phyloP scores from a whole-genome alignment of 2,329 filamentous ascomycete genomes.

The Diaporthe velutina region DNA sequence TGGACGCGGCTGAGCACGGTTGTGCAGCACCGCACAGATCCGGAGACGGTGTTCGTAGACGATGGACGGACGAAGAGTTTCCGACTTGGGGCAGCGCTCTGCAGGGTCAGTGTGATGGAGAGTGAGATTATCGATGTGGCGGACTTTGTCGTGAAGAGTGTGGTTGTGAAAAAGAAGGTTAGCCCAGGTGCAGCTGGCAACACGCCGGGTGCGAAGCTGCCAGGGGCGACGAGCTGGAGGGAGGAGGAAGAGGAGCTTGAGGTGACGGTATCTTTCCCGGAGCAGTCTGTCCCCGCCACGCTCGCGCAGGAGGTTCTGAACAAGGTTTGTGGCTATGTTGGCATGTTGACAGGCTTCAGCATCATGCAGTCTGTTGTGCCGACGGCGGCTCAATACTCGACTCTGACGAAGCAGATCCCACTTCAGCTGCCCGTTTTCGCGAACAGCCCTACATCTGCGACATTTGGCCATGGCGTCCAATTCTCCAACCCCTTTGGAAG shows the following conservation, averaged over 20 bases:
- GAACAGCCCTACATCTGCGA: slow-evolving; percentile 6
- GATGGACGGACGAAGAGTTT: slow-evolving; percentile 53
- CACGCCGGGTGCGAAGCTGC: not conserved
- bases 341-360: slow-evolving; percentile 59
- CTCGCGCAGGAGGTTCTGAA: slow-evolving; percentile 60
- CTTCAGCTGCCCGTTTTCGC: slow-evolving; percentile 47
- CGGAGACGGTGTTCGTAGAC: slow-evolving; percentile 49
- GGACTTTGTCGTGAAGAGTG: slow-evolving; percentile 61
- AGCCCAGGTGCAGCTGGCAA: not conserved
- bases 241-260: slow-evolving; percentile 53
- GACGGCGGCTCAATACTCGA: slow-evolving; percentile 56
- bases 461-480: slow-evolving; percentile 38
- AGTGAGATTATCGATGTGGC: slow-evolving; percentile 56
- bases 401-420: slow-evolving; percentile 56
- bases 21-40: slow-evolving; percentile 63
- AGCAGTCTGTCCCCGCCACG: slow-evolving; percentile 55
- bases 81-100: slow-evolving; percentile 59
- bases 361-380: slow-evolving; percentile 61
- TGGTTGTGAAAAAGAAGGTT: slow-evolving; percentile 38
- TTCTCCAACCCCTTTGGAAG: slow-evolving; percentile 42
- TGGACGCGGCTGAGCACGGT: slow-evolving; percentile 68
- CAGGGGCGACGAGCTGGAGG: slow-evolving; percentile 36
- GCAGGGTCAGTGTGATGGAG: slow-evolving; percentile 58
- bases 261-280: slow-evolving; percentile 60
- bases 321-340: slow-evolving; percentile 60